Evolutionary conservation across 768 basidiomycete species (phyloP), one percentile per base, ranked within the genome.

Genomic region (Gautieria morchelliformis): DNA sequence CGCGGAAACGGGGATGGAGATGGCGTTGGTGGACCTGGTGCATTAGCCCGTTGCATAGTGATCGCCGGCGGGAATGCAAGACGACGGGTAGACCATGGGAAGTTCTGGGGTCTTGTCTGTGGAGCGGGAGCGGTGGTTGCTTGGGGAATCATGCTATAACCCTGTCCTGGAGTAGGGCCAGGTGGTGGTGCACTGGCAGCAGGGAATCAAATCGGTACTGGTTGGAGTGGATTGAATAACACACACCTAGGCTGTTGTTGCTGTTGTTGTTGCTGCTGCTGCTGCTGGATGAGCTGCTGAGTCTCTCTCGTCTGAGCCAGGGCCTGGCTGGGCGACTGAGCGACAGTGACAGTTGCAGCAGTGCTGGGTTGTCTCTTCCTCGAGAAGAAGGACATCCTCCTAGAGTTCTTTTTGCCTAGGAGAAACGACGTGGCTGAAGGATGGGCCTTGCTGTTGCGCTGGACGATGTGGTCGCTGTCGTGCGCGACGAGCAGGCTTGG

Each of bases 341-440:
- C 74, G 54, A 84, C 72, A 44, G 81, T 78, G 62, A 84, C 81
- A 64, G 71, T 53, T n/a, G 61, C 33, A 33, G 63, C 51, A 62
- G 73, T 71, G 51, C 73, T 79, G 53, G 80, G 77, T 62, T 83
- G 79, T 80, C 88, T 90, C 84, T 84, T 89, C 80, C 87, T 80
- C 45, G 82, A 85, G 81, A 92, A 92, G 87, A 90, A 92, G 79
- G 88, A 89, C 89, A 92, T 92, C 82, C 85, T 85, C 70, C 83
- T 74, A 62, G 80, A n/a, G 27, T 39, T 66, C 71, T 80, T 78
- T 68, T 69, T 67, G 62, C 75, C 74, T 69, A 84, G 71, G 70
- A 85, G 70, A 68, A 80, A 86, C 81, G 82, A 47, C 56, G 56
- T 57, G 56, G 48, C 22, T 47, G 37, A 33, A 35, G 51, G 32